Evolutionary conservation across 1,284 basidiomycete genomes (phyloP), one percentile per base, ranked within the genome.

Genomic region (Ceratorhiza oryzae-sativae): DNA sequence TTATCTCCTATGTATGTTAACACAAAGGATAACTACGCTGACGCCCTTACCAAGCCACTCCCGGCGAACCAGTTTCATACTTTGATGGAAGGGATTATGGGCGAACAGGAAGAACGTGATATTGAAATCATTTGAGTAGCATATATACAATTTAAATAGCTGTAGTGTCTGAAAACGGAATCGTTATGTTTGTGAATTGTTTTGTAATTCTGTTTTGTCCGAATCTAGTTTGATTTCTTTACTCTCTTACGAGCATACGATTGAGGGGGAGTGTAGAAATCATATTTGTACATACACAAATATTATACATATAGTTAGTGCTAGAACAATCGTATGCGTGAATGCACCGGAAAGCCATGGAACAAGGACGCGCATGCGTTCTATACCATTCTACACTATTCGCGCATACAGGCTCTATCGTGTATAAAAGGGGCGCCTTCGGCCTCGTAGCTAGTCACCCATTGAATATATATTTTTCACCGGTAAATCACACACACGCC

Each of bases 91-190:
- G 13, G 46, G 9, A 20, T 49, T 20, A 49, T 49, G 46, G 46
- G 46, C 46, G 46, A 49, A 49, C 46, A 49, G 13, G 93, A 96
- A 86, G 94, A 30, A 15, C 13, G 13, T 15, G 53, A 27, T 5
- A 23, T 49, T 6, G n/a, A 49, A 9, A 49, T 49, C 23, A 49
- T 49, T 49, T 39, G 36, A 39, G 36, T 39, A 39, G 8, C 36
- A 39, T 39, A 39, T 39, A 39, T 39, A 13, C 36, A 13, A 39
- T 39, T 39, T 6, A 39, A 39, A 39, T 39, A 13, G 36, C 13
- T 39, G 36, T 39, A 39, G 13, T 39, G 13, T 6, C 6, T 39
- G 36, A 39, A 39, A 39, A 39, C 36, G 36, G 36, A 39, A 39
- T 39, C 13, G 36, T 39, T 6, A 39, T 6, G 36, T 39, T 39